phyloP scores from a whole-genome alignment of 2,329 filamentous ascomycete species.

The Aspergillus piperis region DNA sequence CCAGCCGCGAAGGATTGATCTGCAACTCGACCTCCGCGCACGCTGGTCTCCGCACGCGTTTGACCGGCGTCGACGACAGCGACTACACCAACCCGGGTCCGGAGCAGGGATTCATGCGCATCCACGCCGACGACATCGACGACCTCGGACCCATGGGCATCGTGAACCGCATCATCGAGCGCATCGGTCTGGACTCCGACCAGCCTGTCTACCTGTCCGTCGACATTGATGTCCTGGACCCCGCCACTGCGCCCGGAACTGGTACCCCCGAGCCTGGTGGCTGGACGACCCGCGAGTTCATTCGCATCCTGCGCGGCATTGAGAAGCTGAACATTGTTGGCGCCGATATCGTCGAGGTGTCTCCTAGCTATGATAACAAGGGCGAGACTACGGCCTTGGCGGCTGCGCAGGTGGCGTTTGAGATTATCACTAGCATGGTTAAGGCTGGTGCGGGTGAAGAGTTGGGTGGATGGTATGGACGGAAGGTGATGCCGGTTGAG shows the following conservation, averaged over 20 bases:
- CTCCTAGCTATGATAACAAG: constrained; percentile 77
- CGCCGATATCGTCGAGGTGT: constrained; percentile 87
- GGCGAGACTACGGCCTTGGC: constrained; percentile 82
- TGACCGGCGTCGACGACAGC: constrained; percentile 64
- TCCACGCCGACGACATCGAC: constrained; percentile 85
- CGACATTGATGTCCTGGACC: constrained; percentile 80
- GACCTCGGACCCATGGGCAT: constrained; percentile 73
- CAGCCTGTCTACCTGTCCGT: constrained; percentile 79
- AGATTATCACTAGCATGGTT: constrained; percentile 70
- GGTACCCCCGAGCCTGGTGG: constrained; percentile 89
- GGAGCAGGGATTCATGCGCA: constrained; percentile 75
- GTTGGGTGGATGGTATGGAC: constrained; percentile 45
- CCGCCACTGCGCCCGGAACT: constrained; percentile 69
- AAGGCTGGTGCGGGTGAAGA: constrained; percentile 45
- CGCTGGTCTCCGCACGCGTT: constrained; percentile 76
- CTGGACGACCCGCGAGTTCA: constrained; percentile 87
- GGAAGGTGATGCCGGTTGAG: constrained; percentile 23
- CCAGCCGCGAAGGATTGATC: constrained; percentile 76
- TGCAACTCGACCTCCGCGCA: constrained; percentile 75
- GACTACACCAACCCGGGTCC: constrained; percentile 72
- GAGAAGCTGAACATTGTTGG: constrained; percentile 83
- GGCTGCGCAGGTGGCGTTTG: constrained; percentile 80
- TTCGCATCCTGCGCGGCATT: constrained; percentile 77
- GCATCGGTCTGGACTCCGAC: constrained; percentile 65
- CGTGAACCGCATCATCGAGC: constrained; percentile 67